Evolutionary conservation across 768 basidiomycete genomes (phyloP), one percentile per base, ranked within the genome.

Genomic region (Rhodocollybia butyracea): DNA sequence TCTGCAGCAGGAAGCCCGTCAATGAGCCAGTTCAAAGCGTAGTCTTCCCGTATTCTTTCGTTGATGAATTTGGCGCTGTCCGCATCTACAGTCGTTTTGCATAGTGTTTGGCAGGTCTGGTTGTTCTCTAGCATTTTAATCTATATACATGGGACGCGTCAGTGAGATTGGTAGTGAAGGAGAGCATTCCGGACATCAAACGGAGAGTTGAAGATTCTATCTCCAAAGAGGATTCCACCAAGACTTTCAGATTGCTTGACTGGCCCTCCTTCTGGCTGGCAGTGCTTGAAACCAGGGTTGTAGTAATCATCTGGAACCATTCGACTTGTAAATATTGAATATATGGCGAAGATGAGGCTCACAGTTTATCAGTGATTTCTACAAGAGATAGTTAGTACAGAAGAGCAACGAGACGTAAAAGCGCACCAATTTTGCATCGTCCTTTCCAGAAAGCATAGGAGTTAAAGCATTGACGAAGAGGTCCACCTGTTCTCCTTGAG

Each of bases 281-380:
- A 98, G 70, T 98, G 97, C 58, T 84, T 85, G 59, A 98, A 89
- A 51, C 78, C 77, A 2, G 87, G 82, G 64, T 94, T 83, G 70
- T 98, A 98, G 71, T 96, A 98, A 69, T 98, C 96, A 68, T 96
- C 92, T 91, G 62, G 50, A 24, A 30, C 19, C 21, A 42, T n/a
- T 41, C 26, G 30, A n/a, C 56, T 22, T 45, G 19, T 30, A 45
- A 46, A 26, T 39, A 30, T 27, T 12, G 22, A 46, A 51, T 19
- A 52, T n/a, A n/a, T n/a, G n/a, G 2, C 17, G 22, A 34, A n/a
- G 7, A 4, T 38, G 4, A 51, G 13, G n/a, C 81, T 64, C 61
- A 94, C 92, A 93, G 64, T 93, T 93, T 51, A 95, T 90, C 61
- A 95, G 73, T 15, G 92, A 95, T 89, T 89, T 93, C 92, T 94